Evolutionary conservation across 2,329 filamentous ascomycete genomes (phyloP), one percentile per base, ranked within the genome.

Genomic region (Neurospora sp.): DNA sequence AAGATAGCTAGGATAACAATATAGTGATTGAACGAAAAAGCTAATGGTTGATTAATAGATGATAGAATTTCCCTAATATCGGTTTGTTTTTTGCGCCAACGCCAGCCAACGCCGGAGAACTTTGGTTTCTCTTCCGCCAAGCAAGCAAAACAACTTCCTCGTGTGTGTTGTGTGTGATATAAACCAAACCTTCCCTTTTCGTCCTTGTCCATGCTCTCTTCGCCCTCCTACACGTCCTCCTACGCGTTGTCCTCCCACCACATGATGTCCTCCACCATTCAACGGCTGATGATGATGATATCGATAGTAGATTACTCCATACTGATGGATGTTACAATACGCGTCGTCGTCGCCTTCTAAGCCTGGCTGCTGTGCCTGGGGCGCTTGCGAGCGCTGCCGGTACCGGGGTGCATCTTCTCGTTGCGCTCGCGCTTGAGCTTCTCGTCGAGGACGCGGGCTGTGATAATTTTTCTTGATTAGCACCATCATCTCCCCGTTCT

Each of bases 361-460:
- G 52, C 52, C 52, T 58, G 52, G 71, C 71, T 76, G 79, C 85
- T 87, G 79, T 86, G 85, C 15, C 87, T 82, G 3, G 85, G 79
- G 38, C 87, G 83, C 78, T 90, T 90, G 77, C 87, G 85, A 8
- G 78, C 83, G 76, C 85, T 87, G 74, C 81, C 78, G 3, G 78
- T 74, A 3, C 78, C 78, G 7, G 86, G 84, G 69, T 87, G 85
- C 80, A 87, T 81, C 79, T 89, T 89, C 68, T 88, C 85, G 80
- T 82, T 86, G 76, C 83, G 84, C 76, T 90, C 87, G 74, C 86
- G 82, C 83, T 87, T 88, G 82, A 89, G 85, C 79, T 90, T 90
- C 77, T 89, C 85, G 81, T 90, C 87, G 78, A 90, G 79, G 23
- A 90, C 87, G 71, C 87, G 87, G 17, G 87, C 87, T 89, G 76